Evolutionary conservation across 345 rosid genomes (phyloP).

Genomic region (Boechera stricta): DNA sequence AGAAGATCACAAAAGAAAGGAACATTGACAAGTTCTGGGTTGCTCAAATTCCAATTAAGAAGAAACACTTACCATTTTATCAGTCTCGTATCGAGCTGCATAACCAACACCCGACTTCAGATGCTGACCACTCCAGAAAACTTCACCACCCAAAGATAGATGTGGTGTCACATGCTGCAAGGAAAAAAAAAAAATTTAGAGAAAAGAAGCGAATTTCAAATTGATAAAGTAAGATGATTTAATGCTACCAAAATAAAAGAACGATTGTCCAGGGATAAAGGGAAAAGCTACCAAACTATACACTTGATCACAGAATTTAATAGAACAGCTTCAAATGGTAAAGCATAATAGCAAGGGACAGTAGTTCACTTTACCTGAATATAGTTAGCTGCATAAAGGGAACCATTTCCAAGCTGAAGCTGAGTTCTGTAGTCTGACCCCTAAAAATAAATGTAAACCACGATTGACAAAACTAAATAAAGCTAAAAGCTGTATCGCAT

Average conservation of each 20-base stretch:
- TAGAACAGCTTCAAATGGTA: neutral
- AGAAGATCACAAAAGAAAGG: neutral
- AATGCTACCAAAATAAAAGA: neutral
- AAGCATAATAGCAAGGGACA: neutral
- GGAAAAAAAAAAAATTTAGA: slow-evolving; percentile 9
- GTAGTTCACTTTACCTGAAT: slow-evolving; percentile 63
- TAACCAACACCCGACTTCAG: slow-evolving; percentile 80
- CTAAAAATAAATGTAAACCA: slow-evolving; percentile 45
- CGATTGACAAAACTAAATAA: neutral
- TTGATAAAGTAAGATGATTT: neutral
- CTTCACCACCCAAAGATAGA: slow-evolving; percentile 84
- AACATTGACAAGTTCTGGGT: neutral
- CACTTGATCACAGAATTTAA: neutral
- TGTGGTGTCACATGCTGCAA: slow-evolving; percentile 78
- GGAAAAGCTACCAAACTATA: neutral
- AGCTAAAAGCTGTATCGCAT: neutral
- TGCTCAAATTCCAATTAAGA: neutral
- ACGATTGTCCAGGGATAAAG: neutral
- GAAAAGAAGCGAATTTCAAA: neutral
- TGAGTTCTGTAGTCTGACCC: slow-evolving; percentile 81
- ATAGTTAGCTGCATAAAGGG: slow-evolving; percentile 75
- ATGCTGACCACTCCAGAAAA: slow-evolving; percentile 84
- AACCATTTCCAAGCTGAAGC: slow-evolving; percentile 73
- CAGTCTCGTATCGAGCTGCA: slow-evolving; percentile 86
- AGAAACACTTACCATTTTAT: slow-evolving; percentile 67